Evolutionary conservation across 208 protist genomes (phyloP).

Genomic region (Crithidia acanthocephali): DNA sequence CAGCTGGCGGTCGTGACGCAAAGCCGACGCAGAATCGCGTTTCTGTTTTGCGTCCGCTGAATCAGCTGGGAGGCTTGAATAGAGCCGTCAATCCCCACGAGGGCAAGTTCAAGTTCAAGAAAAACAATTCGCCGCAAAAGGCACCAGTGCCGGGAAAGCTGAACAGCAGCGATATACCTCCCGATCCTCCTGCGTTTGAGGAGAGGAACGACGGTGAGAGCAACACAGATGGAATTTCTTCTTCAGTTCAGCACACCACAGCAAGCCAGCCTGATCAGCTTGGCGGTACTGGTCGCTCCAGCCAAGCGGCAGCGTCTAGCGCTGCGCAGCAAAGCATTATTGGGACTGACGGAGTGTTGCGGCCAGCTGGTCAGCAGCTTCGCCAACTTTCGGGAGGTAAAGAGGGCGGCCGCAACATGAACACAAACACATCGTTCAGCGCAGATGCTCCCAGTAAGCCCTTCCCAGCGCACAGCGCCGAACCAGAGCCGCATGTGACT

Average conservation of each 20-base stretch:
- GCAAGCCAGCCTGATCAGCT: not conserved
- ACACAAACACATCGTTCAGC: not conserved
- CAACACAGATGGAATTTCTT: not conserved
- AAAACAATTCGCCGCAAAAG: not conserved
- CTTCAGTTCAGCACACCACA: not conserved
- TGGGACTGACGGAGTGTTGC: too few relatives aligned
- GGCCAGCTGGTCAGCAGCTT: not conserved
- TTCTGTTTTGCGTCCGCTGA: not conserved
- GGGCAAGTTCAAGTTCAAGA: not conserved
- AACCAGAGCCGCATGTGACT: not conserved
- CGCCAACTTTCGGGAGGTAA: not conserved
- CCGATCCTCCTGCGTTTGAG: conserved; percentile 1
- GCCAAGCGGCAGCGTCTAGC: not conserved
- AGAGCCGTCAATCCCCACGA: not conserved
- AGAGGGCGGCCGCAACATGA: not conserved
- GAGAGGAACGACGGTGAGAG: not conserved
- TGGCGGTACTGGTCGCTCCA: too few relatives aligned
- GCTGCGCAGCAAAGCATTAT: not conserved
- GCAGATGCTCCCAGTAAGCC: not conserved
- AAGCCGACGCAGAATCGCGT: not conserved
- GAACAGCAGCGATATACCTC: not conserved
- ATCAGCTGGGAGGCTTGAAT: not conserved
- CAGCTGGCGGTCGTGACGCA: not conserved
- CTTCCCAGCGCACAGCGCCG: too few relatives aligned
- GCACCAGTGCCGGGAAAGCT: not conserved